Percentiles rank a stretch among this genome's conserved stretches.
phyloP scores from a whole-genome alignment of 2,329 filamentous ascomycete genomes.

The Nemania abortiva region DNA sequence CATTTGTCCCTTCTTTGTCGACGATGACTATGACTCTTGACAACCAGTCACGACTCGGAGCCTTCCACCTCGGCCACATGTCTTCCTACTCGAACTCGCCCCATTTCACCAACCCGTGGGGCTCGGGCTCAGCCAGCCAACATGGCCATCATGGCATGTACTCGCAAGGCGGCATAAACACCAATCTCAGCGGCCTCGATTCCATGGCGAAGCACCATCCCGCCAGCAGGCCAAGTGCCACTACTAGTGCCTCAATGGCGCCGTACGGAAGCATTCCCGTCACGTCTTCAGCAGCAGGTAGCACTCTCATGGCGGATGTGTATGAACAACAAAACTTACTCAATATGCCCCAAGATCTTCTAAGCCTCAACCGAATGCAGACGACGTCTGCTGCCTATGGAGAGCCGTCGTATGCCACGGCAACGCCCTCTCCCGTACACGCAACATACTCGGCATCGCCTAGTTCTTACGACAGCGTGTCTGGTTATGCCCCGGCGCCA shows the following conservation, averaged over 20 bases:
- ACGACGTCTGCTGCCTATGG: constrained; percentile 75
- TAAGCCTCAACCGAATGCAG: constrained; percentile 74
- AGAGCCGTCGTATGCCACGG: constrained; percentile 75
- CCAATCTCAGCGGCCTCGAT: constrained; percentile 68
- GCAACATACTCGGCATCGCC: constrained; percentile 75
- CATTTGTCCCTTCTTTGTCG: constrained; percentile 47
- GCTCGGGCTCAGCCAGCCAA: constrained; percentile 68
- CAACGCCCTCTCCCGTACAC: constrained; percentile 74
- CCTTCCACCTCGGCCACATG: constrained; percentile 84
- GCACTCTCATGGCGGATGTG: constrained; percentile 70
- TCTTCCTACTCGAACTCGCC: constrained; percentile 74
- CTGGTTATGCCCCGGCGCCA: constrained; percentile 76
- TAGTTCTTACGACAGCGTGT: constrained; percentile 78
- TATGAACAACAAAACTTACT: constrained; percentile 75
- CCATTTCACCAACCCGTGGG: constrained; percentile 94
- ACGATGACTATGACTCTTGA: constrained; percentile 97
- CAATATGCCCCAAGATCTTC: constrained; percentile 79
- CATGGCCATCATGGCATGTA: constrained; percentile 72
- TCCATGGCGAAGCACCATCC: constrained; percentile 67
- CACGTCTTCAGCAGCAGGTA: constrained; percentile 79
- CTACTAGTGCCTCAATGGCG: constrained; percentile 71
- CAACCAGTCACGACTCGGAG: constrained; percentile 84
- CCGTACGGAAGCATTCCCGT: constrained; percentile 80
- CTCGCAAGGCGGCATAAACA: constrained; percentile 67
- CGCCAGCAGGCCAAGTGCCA: constrained; percentile 69